These are phyloP conservation scores for Calocera cornea DNA, from an alignment of 768 basidiomycete species.

Conservation along the genomic window DNA sequence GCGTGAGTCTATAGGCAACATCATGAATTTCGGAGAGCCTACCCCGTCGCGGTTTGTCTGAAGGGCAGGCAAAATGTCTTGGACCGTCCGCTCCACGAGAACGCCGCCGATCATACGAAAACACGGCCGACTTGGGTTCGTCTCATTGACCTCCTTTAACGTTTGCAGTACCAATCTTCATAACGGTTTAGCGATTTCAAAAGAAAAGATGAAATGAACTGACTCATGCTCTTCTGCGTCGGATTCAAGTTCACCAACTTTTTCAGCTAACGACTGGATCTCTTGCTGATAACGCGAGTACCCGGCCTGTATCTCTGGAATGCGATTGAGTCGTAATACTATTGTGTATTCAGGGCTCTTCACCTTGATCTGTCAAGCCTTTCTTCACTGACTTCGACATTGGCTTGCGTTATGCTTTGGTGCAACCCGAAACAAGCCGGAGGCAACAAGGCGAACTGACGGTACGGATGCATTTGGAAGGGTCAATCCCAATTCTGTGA, in stretches of 20 bases:
- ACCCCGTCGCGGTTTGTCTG: conserved; percentile 84
- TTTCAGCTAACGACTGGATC: conserved; percentile 77
- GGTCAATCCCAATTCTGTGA: background rate
- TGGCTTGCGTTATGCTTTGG: background rate
- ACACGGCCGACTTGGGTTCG: conserved; percentile 84
- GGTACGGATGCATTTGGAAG: background rate
- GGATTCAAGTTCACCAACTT: conserved; percentile 90
- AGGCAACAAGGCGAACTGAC: background rate
- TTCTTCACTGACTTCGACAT: background rate
- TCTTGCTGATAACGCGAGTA: conserved; percentile 78
- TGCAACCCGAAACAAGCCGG: background rate
- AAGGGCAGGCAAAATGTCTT: conserved; percentile 82
- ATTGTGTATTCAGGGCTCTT: conserved; percentile 19
- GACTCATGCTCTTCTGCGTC: conserved; percentile 93
- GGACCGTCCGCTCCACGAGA: conserved; percentile 88
- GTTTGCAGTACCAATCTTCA: conserved; percentile 76
- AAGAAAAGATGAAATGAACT: too few relatives aligned
- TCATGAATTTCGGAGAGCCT: conserved; percentile 21
- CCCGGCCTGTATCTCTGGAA: conserved; percentile 63
- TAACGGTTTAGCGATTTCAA: background rate
- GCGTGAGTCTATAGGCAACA: conserved; percentile 3
- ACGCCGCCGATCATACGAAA: conserved; percentile 94
- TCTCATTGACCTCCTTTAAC: conserved; percentile 63
- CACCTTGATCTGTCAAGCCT: conserved; percentile 50
- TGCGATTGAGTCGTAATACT: conserved; percentile 14